phyloP scores from a whole-genome alignment of 2,329 filamentous ascomycete species.

The Arthrobotrys sinensis region DNA sequence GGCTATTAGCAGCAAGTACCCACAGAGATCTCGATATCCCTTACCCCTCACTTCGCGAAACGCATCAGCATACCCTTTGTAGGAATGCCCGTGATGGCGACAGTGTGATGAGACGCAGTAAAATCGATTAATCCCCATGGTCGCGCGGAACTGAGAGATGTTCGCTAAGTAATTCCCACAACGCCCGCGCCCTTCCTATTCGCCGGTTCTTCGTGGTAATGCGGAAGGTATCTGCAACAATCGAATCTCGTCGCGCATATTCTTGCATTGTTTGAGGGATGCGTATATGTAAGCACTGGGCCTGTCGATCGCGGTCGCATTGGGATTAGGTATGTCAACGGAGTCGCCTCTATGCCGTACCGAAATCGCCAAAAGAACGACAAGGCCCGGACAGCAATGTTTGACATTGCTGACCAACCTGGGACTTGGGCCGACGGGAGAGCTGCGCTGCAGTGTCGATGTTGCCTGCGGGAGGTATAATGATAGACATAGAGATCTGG shows the following conservation, averaged over 20 bases:
- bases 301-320: constrained; percentile 7
- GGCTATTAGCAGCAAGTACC: neutral
- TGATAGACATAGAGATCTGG: constrained; percentile 1
- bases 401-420: constrained; percentile 7
- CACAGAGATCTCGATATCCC: neutral
- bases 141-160: neutral
- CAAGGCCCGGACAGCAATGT: neutral
- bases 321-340: constrained; percentile 11
- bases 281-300: neutral
- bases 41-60: neutral
- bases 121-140: constrained; percentile 4
- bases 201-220: constrained; percentile 4
- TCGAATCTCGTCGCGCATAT: too few relatives aligned
- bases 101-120: neutral
- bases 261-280: neutral
- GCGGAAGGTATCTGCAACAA: neutral
- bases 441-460: too few relatives aligned
- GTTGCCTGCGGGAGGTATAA: too few relatives aligned
- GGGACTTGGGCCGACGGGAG: too few relatives aligned
- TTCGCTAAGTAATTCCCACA: neutral
- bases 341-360: neutral
- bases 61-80: neutral
- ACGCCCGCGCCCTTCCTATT: neutral
- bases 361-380: neutral
- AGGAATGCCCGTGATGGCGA: neutral